A percentile compares a stretch with the other conserved stretches of the same genome.
These are phyloP conservation scores for Carex sylvatica DNA, from an alignment of 202 grass and related monocot species.

Conservation along the genomic window DNA sequence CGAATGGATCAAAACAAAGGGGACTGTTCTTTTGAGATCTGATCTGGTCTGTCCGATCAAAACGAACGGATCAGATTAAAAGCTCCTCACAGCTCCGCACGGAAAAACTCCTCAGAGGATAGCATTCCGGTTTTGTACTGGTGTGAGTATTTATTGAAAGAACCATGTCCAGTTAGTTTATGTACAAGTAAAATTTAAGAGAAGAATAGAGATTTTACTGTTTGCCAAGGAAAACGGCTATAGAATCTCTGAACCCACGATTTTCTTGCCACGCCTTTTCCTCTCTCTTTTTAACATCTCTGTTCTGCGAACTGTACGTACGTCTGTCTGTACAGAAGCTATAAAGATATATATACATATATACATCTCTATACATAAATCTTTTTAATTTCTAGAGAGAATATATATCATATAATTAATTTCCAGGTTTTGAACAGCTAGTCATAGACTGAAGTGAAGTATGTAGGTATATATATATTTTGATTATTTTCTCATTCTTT, in stretches of 20 bases:
- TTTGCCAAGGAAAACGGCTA: constrained; percentile 35
- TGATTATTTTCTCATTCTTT: background rate
- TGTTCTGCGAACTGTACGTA: constrained; percentile 6
- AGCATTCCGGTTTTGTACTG: background rate
- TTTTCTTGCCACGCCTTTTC: constrained; percentile 33
- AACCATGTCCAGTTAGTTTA: background rate
- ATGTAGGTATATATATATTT: too few relatives aligned
- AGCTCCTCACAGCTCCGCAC: too few relatives aligned
- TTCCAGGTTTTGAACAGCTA: constrained; percentile 14
- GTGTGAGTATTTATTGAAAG: background rate
- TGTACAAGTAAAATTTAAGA: background rate
- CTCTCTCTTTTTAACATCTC: background rate
- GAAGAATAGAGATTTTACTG: constrained; percentile 6
- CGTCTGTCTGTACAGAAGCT: background rate
- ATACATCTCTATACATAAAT: background rate
- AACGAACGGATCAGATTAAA: too few relatives aligned
- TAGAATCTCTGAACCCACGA: constrained; percentile 58
- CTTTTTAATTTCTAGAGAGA: background rate
- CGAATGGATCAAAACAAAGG: too few relatives aligned
- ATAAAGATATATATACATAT: constrained; percentile 26
- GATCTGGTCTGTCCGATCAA: too few relatives aligned
- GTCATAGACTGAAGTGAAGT: constrained; percentile 11
- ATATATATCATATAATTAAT: too few relatives aligned
- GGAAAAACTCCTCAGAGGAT: too few relatives aligned
- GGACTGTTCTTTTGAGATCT: too few relatives aligned